Evolutionary conservation across 2,329 filamentous ascomycete genomes (phyloP), one percentile per base, ranked within the genome.

Genomic region (Thelonectria rubi): DNA sequence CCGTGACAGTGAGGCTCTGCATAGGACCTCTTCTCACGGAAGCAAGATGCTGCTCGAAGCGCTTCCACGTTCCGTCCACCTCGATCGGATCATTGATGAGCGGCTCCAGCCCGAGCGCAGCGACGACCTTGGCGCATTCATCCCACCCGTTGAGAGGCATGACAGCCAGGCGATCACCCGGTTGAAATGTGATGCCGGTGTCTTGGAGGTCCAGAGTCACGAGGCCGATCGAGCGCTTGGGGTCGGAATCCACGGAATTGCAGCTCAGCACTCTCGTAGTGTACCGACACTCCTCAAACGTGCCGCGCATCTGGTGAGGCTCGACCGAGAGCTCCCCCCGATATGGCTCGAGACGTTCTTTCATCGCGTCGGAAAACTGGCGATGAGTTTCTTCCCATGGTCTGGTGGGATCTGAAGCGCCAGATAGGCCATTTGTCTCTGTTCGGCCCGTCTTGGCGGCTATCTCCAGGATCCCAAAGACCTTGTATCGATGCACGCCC

Each of bases 401-500:
- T 1, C 67, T 56, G 0, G 50, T 37, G 0, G 75, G 74, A 52
- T 80, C 78, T 2, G 75, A 74, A 4, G 76, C 77, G 0, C 82
- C 83, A 1, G 82, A 83, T 14, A 78, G 74, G 2, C 83, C 83
- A 53, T 85, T 85, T 0, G 83, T 85, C 60, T 80, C 83, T 0
- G 82, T 81, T 4, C 83, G 77, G 2, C 83, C 83, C 0, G 81
- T 83, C 69, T 86, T 85, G 42, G 78, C 80, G 1, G 83, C 83
- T 14, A 84, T 79, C 59, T 85, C 83, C 0, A 85, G 78, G 26
- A 86, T 82, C 1, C 83, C 84, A 63, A 84, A 86, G 5, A 86
- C 83, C 66, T 86, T 86, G 69, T 85, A 85, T n/a, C 83, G 74
- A 65, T 86, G 83, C 0, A 80, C 81, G 5, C 84, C 83, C 83